phyloP scores from a whole-genome alignment of 2,329 filamentous ascomycete species.

The Escovopsis sp. region DNA sequence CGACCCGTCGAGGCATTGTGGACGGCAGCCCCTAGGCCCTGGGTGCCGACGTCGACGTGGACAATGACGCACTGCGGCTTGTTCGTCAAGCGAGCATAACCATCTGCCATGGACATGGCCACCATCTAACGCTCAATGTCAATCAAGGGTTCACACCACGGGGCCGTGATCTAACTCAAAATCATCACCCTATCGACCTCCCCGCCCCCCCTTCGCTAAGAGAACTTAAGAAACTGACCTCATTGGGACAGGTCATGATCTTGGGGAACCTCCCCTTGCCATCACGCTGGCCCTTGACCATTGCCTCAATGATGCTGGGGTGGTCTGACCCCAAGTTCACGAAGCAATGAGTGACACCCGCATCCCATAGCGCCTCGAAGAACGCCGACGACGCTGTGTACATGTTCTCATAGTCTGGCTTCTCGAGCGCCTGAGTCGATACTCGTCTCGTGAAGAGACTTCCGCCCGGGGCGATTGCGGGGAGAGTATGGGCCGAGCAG shows the following conservation, averaged over 20 bases:
- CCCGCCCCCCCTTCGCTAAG: too few relatives aligned
- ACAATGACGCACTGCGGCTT: conserved; percentile 66
- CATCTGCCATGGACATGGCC: conserved; percentile 71
- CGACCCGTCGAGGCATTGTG: conserved; percentile 67
- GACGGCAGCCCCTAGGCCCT: conserved; percentile 61
- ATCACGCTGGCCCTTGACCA: conserved; percentile 60
- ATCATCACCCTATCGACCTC: too few relatives aligned
- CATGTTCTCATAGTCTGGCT: conserved; percentile 21
- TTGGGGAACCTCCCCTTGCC: conserved; percentile 49
- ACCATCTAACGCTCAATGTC: conserved; percentile 48
- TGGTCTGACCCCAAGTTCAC: conserved; percentile 60
- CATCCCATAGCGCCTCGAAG: conserved; percentile 68
- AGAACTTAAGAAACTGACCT: conserved; percentile 32
- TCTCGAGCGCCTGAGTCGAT: conserved; percentile 7
- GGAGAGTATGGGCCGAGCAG: neutral
- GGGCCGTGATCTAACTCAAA: too few relatives aligned
- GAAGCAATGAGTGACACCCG: conserved; percentile 42
- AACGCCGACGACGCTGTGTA: conserved; percentile 72
- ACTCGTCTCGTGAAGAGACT: conserved; percentile 5
- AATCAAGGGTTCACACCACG: neutral
- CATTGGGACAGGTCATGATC: conserved; percentile 68
- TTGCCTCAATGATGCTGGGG: conserved; percentile 66
- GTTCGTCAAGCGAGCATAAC: conserved; percentile 57
- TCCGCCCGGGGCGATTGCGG: conserved; percentile 1
- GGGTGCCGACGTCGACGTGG: conserved; percentile 71